Conservation (phyloP, 441 rosid species). For the Jatropha multifida region DNA sequence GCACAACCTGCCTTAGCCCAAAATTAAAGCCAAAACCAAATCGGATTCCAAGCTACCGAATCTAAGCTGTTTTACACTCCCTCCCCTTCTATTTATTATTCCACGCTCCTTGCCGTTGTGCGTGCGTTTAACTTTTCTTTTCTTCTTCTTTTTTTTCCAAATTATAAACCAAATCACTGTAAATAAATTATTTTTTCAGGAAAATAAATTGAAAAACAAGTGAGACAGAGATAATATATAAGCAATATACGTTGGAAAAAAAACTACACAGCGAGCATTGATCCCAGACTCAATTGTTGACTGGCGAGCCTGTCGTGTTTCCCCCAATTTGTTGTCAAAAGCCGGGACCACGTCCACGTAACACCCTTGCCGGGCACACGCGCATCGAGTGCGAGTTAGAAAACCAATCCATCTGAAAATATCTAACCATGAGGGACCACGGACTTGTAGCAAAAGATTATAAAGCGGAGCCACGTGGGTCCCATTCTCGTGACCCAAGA, state of each 20-base stretch:
- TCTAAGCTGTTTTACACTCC: slow-evolving; percentile 18
- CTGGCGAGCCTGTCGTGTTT: neutral
- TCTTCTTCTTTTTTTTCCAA: no score
- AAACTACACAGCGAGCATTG: neutral
- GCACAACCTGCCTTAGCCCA: slow-evolving; percentile 24
- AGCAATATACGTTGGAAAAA: no score
- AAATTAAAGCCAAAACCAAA: slow-evolving; percentile 28
- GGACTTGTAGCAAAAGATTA: slow-evolving; percentile 26
- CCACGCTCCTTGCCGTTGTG: neutral
- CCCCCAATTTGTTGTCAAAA: neutral
- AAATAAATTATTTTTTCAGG: no score
- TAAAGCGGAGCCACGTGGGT: slow-evolving; percentile 20
- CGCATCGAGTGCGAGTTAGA: slow-evolving; percentile 14
- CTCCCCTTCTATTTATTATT: neutral
- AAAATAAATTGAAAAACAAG: no score
- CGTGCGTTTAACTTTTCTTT: neutral
- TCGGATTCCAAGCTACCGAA: slow-evolving; percentile 28
- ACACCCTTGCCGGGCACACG: neutral
- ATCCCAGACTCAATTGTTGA: neutral
- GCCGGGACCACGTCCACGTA: slow-evolving; percentile 7
- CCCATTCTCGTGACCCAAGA: slow-evolving; percentile 27
- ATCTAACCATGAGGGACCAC: slow-evolving; percentile 22
- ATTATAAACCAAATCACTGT: no score
- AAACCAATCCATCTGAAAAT: slow-evolving; percentile 3
- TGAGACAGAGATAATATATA: neutral